phyloP scores from a whole-genome alignment of 2,329 filamentous ascomycete genomes.

The Xylariaceae sp. region DNA sequence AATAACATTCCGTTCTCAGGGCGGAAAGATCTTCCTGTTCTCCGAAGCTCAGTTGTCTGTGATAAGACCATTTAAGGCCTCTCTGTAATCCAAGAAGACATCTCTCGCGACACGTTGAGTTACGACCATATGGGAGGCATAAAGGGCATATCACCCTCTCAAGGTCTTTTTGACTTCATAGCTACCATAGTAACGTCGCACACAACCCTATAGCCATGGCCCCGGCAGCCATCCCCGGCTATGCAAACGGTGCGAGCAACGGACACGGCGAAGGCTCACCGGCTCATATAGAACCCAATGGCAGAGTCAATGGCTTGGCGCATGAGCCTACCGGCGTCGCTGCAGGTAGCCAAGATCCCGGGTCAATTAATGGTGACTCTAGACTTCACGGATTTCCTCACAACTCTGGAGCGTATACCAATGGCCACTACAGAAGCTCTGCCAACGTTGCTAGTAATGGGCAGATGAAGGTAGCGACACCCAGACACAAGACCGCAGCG shows the following conservation, averaged over 20 bases:
- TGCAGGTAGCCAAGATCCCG: constrained; percentile 16
- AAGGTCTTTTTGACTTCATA: constrained; percentile 23
- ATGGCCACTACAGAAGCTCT: constrained; percentile 32
- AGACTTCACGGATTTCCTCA: constrained; percentile 6
- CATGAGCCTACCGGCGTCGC: constrained; percentile 14
- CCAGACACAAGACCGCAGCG: constrained; percentile 21
- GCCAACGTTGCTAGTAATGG: constrained; percentile 28
- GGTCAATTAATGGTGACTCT: constrained; percentile 20
- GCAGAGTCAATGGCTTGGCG: constrained; percentile 29
- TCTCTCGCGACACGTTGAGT: not conserved
- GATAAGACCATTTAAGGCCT: constrained; percentile 2
- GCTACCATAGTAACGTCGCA: constrained; percentile 31
- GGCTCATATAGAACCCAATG: constrained; percentile 39
- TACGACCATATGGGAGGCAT: constrained; percentile 27
- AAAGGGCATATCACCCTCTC: constrained; percentile 35
- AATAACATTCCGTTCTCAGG: constrained; percentile 39
- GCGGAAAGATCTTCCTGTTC: constrained; percentile 42
- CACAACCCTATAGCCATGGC: constrained; percentile 39
- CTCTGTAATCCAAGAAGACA: not conserved
- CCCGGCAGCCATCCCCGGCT: constrained; percentile 39
- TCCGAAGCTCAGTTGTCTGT: constrained; percentile 34
- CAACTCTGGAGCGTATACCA: constrained; percentile 19
- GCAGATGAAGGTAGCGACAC: not conserved
- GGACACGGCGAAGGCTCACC: constrained; percentile 35
- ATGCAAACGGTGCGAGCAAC: constrained; percentile 36